These are phyloP conservation scores for Rhizopus sp. DNA, from an alignment of 371 early-diverging fungal genomes.

Conservation along the genomic window DNA sequence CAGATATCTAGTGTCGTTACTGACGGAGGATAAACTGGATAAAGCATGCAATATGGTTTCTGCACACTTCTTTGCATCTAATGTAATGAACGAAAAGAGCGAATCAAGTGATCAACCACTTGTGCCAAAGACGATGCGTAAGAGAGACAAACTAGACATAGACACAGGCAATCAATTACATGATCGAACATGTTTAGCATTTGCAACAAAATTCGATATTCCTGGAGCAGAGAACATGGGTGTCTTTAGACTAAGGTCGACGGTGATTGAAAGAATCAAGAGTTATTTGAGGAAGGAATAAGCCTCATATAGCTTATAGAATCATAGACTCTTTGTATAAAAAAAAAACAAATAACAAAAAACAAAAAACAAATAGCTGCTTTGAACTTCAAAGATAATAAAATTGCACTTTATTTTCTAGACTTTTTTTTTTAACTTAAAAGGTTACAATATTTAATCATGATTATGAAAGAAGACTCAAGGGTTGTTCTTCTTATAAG, in stretches of 20 bases:
- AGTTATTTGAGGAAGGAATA: background rate
- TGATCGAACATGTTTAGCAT: slow-evolving; percentile 19
- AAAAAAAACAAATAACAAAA: too few relatives aligned
- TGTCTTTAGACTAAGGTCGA: slow-evolving; percentile 10
- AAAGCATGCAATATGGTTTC: slow-evolving; percentile 24
- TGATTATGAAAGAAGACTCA: too few relatives aligned
- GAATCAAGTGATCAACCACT: background rate
- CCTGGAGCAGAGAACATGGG: slow-evolving; percentile 24
- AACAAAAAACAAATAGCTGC: too few relatives aligned
- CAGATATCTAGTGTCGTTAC: slow-evolving; percentile 27
- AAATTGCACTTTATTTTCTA: too few relatives aligned
- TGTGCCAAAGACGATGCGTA: slow-evolving; percentile 3
- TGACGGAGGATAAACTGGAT: slow-evolving; percentile 6
- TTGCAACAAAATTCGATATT: slow-evolving; percentile 25
- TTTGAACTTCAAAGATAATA: too few relatives aligned
- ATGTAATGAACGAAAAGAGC: background rate
- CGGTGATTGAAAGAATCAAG: slow-evolving; percentile 17
- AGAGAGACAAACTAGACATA: slow-evolving; percentile 21
- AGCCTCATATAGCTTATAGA: background rate
- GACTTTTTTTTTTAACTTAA: too few relatives aligned
- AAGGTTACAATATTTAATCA: too few relatives aligned
- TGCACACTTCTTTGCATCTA: slow-evolving; percentile 13
- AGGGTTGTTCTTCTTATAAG: too few relatives aligned
- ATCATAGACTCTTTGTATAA: background rate
- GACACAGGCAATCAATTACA: slow-evolving; percentile 21